Base-by-base conservation (phyloP, 257 asterid genomes). In the Nemophila menziesii region DNA sequence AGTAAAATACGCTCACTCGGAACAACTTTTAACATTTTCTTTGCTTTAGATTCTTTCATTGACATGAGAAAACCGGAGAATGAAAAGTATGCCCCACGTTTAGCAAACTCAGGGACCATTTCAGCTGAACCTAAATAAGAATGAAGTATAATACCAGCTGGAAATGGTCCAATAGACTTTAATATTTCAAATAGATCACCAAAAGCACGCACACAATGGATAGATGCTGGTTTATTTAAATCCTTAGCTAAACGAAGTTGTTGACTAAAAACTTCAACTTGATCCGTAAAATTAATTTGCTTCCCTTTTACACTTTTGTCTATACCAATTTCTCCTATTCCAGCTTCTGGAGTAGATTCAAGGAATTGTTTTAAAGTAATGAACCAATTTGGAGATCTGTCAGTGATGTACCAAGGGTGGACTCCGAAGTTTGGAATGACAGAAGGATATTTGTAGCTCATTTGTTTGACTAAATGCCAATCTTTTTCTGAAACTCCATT, bases 51-150 rank as follows among this genome's bases (percentile, higher is more conserved):
- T 44, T 78, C 93, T 54, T 85, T 85, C 85, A 78, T 15, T 11
- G 87, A 68, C 98, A 89, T 81, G 40, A 89, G 77, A 57, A 84
- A 85, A 53, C 98, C 98, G 7, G 98, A 89, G 33, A 89, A 77
- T 21, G 94, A 89, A 49, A 89, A 89, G 85, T 84, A 81, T 47
- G 93, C 98, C 36, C 96, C 96, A 3, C 73, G 81, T 62, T 63
- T 67, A 0, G 80, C 74, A 4, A 90, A 56, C 54, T 72, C 94
- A 34, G 82, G 80, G 50, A 90, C 96, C 98, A 90, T 74, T 62
- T 90, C 98, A 19, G 96, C 96, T 42, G 96, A 81, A 11, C 98
- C 98, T 16, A 90, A 75, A 71, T 58, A 90, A 33, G 98, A 90
- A 55, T 90, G 98, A 69, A 85, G 56, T 26, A 90, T 39, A 26